These are phyloP conservation scores for Bauhinia variegata DNA, from an alignment of 306 rosid genomes.

Conservation along the genomic window DNA sequence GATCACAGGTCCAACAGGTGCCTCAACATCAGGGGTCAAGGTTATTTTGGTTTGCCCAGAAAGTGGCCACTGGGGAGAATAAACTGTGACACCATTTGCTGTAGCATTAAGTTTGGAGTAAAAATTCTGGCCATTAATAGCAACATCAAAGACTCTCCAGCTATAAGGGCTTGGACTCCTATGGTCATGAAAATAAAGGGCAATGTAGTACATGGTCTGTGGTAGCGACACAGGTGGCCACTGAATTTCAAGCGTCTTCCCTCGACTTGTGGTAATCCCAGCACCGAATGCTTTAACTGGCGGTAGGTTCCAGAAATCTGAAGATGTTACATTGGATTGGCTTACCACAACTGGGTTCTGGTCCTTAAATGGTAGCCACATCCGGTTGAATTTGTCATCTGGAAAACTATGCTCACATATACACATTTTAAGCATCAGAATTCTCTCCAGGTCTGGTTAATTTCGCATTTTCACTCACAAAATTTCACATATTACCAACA, in stretches of 20 bases:
- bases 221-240: constrained; percentile 74
- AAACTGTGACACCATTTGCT: constrained; percentile 68
- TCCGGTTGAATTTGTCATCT: constrained; percentile 80
- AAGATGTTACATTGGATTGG: constrained; percentile 48
- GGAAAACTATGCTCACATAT: constrained; percentile 68
- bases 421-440: constrained; percentile 46
- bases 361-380: constrained; percentile 76
- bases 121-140: constrained; percentile 61
- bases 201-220: constrained; percentile 61
- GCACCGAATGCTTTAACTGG: constrained; percentile 50
- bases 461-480: neutral
- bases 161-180: constrained; percentile 64
- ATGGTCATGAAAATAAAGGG: constrained; percentile 83
- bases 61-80: constrained; percentile 68
- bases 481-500: neutral
- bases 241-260: constrained; percentile 57
- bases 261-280: constrained; percentile 64
- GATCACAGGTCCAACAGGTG: constrained; percentile 72
- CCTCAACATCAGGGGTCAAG: constrained; percentile 47
- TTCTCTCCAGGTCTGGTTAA: constrained; percentile 3
- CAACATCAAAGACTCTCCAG: constrained; percentile 76
- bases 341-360: constrained; percentile 49
- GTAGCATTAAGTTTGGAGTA: constrained; percentile 60
- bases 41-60: constrained; percentile 63
- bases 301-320: constrained; percentile 82